Conservation (phyloP, 2,329 filamentous ascomycete species). For the Pyricularia sp. region DNA sequence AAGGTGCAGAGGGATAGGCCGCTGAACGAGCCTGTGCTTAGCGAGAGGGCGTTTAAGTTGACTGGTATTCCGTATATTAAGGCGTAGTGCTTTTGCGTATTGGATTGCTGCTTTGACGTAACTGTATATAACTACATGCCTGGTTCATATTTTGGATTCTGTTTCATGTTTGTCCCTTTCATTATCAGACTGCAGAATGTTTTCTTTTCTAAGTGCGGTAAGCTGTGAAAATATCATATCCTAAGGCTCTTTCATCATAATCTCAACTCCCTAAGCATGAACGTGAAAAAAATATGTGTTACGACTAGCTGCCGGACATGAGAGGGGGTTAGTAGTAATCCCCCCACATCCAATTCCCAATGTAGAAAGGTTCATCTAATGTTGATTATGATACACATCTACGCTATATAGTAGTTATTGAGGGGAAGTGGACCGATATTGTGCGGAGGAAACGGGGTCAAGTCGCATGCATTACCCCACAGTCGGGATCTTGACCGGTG, state of each 20-base stretch:
- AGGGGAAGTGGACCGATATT: not conserved
- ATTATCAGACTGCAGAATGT: too few species aligned
- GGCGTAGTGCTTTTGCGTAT: not conserved
- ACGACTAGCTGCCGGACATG: not conserved
- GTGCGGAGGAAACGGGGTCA: not conserved
- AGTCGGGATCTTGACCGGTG: not conserved
- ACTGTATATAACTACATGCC: not conserved
- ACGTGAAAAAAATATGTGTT: not conserved
- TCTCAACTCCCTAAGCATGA: not conserved
- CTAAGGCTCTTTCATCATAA: too few species aligned
- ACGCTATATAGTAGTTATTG: not conserved
- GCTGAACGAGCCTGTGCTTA: constrained; percentile 23
- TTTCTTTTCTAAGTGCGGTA: too few species aligned
- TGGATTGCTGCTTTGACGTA: not conserved
- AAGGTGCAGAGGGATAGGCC: constrained; percentile 23
- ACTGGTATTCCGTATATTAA: constrained; percentile 32
- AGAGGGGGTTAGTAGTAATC: not conserved
- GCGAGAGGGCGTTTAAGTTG: constrained; percentile 28
- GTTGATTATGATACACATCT: too few species aligned
- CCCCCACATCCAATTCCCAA: not conserved
- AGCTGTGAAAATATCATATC: too few species aligned
- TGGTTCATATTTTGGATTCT: not conserved
- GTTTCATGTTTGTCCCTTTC: too few species aligned
- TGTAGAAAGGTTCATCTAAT: too few species aligned
- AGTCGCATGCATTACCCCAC: not conserved